Base-by-base conservation (phyloP, 225 moss, liverwort and hornwort genomes). In the Sphagnum contortum region DNA sequence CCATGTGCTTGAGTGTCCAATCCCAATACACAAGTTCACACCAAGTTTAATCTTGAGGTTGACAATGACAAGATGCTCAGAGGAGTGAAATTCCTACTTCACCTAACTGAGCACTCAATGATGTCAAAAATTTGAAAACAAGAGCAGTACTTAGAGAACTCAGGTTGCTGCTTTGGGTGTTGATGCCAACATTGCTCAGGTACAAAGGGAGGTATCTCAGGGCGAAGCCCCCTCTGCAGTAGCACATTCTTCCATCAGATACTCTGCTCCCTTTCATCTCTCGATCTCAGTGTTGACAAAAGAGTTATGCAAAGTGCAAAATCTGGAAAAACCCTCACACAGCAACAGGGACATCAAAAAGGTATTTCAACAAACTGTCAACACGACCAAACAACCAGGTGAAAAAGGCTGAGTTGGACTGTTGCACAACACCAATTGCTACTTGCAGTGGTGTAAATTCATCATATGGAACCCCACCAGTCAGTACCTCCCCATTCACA, bases 381-480 rank as follows among this genome's bases (percentile, higher is more conserved):
- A n/a, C 10, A 0, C 50, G 48, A 64, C 4, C 48, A 9, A 12
- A 61, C 55, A 57, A 45, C 45, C 63, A 5, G 57, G 55, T 47
- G 2, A 61, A 4, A 45, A 3, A 29, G 7, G 52, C 62, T 9
- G 3, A 50, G 47, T 13, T n/a, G 59, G 59, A 96, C 95, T 92
- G 81, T 74, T 98, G 96, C 60, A 98, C 96, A 61, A 98, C 96
- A 66, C 90, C 92, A 71, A 98, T 90, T 66, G 96, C 96, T 66
- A 92, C 96, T 71, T 98, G 96, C 77, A 98, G 70, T 62, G 96
- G 96, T 47, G 90, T 88, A 48, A 98, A 72, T 47, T 90, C 96
- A 62, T 83, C 76, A 68, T 98, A 89, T 5, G 96, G 96, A 65
- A 98, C 72, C 50, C 87, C 92, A 56, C 92, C 92, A 50, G 87